Base-by-base conservation (phyloP, 352 stramenopile genomes). In the Phytopythium delawarense region DNA sequence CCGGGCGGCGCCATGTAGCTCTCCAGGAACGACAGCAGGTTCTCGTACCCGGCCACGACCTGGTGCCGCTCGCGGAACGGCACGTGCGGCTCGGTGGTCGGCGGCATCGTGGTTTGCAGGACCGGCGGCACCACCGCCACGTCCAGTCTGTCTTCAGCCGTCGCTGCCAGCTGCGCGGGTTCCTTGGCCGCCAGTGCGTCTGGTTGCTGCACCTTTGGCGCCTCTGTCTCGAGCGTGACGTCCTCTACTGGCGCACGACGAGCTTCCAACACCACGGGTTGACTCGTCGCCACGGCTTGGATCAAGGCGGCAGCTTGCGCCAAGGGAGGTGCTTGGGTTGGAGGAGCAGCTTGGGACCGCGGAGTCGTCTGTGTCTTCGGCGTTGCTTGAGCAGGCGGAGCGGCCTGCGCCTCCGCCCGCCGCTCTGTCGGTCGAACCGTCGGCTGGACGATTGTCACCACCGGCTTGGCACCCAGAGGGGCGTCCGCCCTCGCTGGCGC, bases 11-110 rank as follows among this genome's bases (percentile, higher is more conserved):
- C 67, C 57, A 62, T 61, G 53, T 89, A 89, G 34, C 61, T 79
- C 53, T 76, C 65, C 16, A 91, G 65, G 42, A 79, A 88, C 49
- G 74, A 67, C 58, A 77, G 80, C 7, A 70, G 77, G 45, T 76
- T 66, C 20, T 68, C 62, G 65, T 88, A 88, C 16, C 78, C 80
- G 0, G 61, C 59, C 25, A 91, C 71, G n/a, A 66, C 64, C 37
- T 75, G 42, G 44, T 88, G 78, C 21, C 77, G 78, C 23, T 64
- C 39, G 23, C 54, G 65, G 35, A 79, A 81, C 11, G 76, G 50
- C 42, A 67, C 40, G 45, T 32, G 50, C 21, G 39, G 9, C 28
- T 42, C 30, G 30, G 34, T 37, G 25, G 48, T 39, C 12, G 34
- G 34, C 21, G 52, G 34, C 18, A 34, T n/a, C 6, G 52, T 48